Evolutionary conservation across 345 rosid species (phyloP).

Genomic region (Erucastrum elatum): DNA sequence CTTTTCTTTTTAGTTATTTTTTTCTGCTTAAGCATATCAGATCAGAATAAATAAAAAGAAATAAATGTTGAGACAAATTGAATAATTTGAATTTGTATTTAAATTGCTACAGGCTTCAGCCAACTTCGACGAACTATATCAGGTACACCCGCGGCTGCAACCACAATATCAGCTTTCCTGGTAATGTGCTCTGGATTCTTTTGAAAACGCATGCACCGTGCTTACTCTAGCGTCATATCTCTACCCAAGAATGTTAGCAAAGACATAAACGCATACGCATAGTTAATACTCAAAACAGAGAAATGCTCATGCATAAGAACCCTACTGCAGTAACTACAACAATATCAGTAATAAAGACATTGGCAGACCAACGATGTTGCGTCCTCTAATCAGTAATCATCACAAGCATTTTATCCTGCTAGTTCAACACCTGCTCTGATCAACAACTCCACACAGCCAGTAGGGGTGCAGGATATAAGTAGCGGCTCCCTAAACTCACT

Average conservation of each 20-base stretch:
- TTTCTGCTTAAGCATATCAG: too few species aligned
- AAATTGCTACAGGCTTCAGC: slow-evolving; percentile 70
- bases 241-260: slow-evolving; percentile 47
- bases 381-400: slow-evolving; percentile 86
- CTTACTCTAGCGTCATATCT: slow-evolving; percentile 90
- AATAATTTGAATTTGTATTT: too few species aligned
- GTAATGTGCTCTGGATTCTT: slow-evolving; percentile 70
- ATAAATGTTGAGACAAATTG: too few species aligned
- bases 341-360: slow-evolving; percentile 68
- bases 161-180: slow-evolving; percentile 71
- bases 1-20: too few species aligned
- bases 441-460: neutral
- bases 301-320: neutral
- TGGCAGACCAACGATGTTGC: slow-evolving; percentile 91
- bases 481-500: too few species aligned
- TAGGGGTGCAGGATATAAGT: too few species aligned
- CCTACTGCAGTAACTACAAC: neutral
- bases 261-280: slow-evolving; percentile 25
- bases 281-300: neutral
- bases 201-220: slow-evolving; percentile 63
- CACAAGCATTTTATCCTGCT: slow-evolving; percentile 64
- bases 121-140: slow-evolving; percentile 75
- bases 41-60: too few species aligned
- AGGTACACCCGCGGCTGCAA: slow-evolving; percentile 84
- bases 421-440: slow-evolving; percentile 73